Evolutionary conservation across 2,329 filamentous ascomycete genomes (phyloP).

Genomic region (Neonectria hederae): DNA sequence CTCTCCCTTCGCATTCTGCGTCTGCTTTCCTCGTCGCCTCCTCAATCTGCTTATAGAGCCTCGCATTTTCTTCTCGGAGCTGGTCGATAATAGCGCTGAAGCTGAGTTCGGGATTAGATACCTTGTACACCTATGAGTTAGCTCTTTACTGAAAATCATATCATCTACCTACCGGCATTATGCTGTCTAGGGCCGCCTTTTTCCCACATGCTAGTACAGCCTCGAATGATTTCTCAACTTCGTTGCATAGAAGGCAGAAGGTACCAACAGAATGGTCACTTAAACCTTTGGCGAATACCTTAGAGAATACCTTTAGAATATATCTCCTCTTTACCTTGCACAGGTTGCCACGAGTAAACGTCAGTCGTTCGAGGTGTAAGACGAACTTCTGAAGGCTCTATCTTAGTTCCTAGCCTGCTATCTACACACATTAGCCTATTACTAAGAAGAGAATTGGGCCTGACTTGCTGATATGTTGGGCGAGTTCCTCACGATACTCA

Average conservation of each 20-base stretch:
- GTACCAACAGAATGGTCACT: neutral
- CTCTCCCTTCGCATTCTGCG: neutral
- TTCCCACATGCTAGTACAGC: neutral
- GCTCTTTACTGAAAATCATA: neutral
- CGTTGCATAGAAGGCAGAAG: neutral
- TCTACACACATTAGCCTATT: neutral
- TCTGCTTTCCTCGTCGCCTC: neutral
- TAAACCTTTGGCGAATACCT: neutral
- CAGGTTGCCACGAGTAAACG: neutral
- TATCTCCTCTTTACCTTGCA: neutral
- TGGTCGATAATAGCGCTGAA: constrained; percentile 5
- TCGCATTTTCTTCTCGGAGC: constrained; percentile 35
- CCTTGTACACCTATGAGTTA: neutral
- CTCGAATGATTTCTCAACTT: neutral
- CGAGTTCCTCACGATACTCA: neutral
- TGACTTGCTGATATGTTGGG: neutral
- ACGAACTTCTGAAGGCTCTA: neutral
- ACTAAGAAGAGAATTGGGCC: neutral
- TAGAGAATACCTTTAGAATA: neutral
- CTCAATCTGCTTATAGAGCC: neutral
- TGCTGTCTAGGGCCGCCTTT: neutral
- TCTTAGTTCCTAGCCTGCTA: neutral
- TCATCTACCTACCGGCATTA: neutral
- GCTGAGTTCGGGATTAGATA: neutral
- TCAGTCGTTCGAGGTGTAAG: neutral